Conservation (phyloP, 805 yeast species). For the Myxozyma neglecta region DNA sequence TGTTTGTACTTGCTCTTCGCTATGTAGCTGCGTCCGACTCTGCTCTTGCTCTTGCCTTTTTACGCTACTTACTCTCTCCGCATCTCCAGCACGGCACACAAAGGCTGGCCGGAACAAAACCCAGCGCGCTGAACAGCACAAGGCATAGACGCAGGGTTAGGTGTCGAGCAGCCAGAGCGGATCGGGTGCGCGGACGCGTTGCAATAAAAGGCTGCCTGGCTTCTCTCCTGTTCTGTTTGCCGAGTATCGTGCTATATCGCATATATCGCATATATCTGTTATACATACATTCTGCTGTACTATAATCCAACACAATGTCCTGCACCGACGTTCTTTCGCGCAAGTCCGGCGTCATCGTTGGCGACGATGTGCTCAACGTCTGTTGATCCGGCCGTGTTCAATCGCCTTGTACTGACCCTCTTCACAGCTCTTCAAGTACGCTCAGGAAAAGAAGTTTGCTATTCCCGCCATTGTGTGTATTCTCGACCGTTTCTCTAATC, state of each 20-base stretch:
- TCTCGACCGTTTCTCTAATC: not conserved
- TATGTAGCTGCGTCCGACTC: not conserved
- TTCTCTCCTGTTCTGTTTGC: no score
- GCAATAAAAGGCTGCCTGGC: no score
- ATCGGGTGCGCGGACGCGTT: no score
- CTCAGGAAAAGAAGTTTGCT: constrained; percentile 90
- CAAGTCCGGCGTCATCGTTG: constrained; percentile 97
- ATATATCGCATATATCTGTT: not conserved
- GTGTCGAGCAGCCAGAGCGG: no score
- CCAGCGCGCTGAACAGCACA: no score
- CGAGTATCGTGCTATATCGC: no score
- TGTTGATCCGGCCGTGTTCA: not conserved
- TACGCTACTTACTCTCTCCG: no score
- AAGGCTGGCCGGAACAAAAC: no score
- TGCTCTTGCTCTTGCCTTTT: no score
- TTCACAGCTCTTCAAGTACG: constrained; percentile 67
- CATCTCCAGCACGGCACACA: no score
- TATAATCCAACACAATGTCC: no score
- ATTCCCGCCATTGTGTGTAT: constrained; percentile 78
- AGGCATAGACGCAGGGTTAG: no score
- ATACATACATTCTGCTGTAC: not conserved
- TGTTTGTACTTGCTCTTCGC: not conserved
- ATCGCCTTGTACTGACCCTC: not conserved
- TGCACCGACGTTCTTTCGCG: constrained; percentile 74
- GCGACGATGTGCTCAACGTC: constrained; percentile 79